Evolutionary conservation across 139 green algal species (phyloP).

Genomic region (Chlamydomonas sp.): DNA sequence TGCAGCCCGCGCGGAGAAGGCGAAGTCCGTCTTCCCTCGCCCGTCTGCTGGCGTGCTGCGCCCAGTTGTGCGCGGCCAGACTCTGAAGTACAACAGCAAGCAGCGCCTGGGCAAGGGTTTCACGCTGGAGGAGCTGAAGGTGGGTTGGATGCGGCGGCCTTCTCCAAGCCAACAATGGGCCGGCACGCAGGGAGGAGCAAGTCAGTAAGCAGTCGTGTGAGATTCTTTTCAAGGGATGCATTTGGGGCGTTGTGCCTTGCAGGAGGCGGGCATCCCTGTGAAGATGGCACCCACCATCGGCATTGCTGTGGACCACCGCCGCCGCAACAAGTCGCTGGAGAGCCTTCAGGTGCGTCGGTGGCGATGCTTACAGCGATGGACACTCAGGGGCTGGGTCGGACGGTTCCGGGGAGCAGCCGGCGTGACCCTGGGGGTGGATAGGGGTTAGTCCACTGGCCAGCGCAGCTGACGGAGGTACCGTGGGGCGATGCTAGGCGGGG

Average conservation of each 20-base stretch:
- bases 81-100: conserved; percentile 97
- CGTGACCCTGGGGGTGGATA: no score
- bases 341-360: conserved; percentile 78
- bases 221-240: neutral
- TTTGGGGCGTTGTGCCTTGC: conserved; percentile 16
- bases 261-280: conserved; percentile 95
- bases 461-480: no score
- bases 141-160: conserved; percentile 34
- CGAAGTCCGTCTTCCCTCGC: conserved; percentile 89
- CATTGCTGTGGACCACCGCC: conserved; percentile 97
- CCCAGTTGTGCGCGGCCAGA: conserved; percentile 92
- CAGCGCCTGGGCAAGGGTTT: conserved; percentile 93
- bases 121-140: conserved; percentile 98
- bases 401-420: no score
- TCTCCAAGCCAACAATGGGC: neutral
- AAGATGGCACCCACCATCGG: conserved; percentile 95
- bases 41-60: conserved; percentile 89
- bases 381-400: no score
- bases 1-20: conserved; percentile 94
- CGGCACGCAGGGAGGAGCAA: neutral
- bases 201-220: neutral
- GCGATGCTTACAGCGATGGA: no score
- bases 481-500: no score
- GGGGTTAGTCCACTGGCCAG: no score
- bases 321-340: conserved; percentile 95